Base-by-base conservation (phyloP, 164 flowering plant genomes). In the Sextonia rubra region DNA sequence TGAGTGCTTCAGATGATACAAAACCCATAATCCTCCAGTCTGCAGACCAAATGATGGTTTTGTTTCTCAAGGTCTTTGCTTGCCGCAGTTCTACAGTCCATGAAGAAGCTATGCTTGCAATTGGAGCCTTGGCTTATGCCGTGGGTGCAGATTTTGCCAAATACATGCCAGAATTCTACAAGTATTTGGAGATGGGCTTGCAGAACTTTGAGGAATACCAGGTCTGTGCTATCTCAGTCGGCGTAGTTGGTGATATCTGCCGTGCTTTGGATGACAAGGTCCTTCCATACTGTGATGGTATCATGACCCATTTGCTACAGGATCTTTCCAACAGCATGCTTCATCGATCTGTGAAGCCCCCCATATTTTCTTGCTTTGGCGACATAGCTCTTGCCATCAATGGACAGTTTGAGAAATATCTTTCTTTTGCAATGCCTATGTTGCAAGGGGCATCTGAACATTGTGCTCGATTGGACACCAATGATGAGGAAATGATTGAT, bases 31-130 rank as follows among this genome's bases (percentile, higher is more conserved):
- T 91, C 12, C 84, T 87, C 48, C 91, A 90, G 79, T 78, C 77
- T 30, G 88, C 90, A 14, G 94, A 91, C 75, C 88, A 86, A 70
- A 83, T 91, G 37, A 91, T 91, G 97, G 18, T 83, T 2, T 71
- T 87, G 78, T 87, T 91, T 74, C 89, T 91, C 27, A 84, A 74
- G 69, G 91, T 91, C 52, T 88, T 91, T 81, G 89, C 78, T n/a
- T 91, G 97, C 77, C 88, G 88, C 61, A 88, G 94, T 73, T 83
- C 94, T 22, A 88, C 92, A 14, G 97, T 91, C 56, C 92, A 91
- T 69, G 94, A 91, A 77, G 97, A 91, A 80, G 94, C 92, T 2
- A 91, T 91, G 97, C 97, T 91, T 74, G 93, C 94, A 27, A 91
- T 91, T 67, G 97, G 97, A 29, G 89, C 97, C 9, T 82, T 91